These are phyloP conservation scores for Chlamydomonas reinhardtii DNA, from an alignment of 163 green algal genomes.

Conservation along the genomic window DNA sequence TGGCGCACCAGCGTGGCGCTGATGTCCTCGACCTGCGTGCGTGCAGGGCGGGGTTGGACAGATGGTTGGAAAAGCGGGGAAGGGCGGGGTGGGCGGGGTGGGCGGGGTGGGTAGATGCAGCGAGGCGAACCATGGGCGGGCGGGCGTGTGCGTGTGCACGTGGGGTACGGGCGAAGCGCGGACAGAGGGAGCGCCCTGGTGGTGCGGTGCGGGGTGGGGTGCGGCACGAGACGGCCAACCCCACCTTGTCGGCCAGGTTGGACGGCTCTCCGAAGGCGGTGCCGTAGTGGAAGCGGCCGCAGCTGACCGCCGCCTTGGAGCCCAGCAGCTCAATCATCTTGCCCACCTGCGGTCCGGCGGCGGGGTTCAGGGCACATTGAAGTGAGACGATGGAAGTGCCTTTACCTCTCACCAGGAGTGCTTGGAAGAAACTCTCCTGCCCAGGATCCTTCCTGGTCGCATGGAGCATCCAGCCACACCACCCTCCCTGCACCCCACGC, in stretches of 20 bases:
- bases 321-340: constrained; percentile 99
- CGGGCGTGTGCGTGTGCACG: too few relatives aligned
- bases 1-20: constrained; percentile 83
- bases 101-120: neutral
- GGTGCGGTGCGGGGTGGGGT: too few relatives aligned
- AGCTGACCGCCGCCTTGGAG: constrained; percentile 91
- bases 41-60: too few relatives aligned
- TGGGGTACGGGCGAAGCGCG: too few relatives aligned
- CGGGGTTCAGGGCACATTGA: too few relatives aligned
- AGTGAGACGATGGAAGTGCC: too few relatives aligned
- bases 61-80: too few relatives aligned
- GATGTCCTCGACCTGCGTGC: constrained; percentile 74
- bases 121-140: too few relatives aligned
- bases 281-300: constrained; percentile 88
- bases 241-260: constrained; percentile 81
- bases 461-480: neutral
- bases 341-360: constrained; percentile 79
- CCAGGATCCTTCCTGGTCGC: neutral
- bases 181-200: too few relatives aligned
- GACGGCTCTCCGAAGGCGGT: constrained; percentile 93
- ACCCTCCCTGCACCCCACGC: neutral
- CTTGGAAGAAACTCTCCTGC: too few relatives aligned
- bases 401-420: too few relatives aligned
- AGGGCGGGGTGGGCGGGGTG: neutral
- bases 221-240: too few relatives aligned